Base-by-base conservation (phyloP, 2,329 filamentous ascomycete genomes). In the Colletotrichum sp. region DNA sequence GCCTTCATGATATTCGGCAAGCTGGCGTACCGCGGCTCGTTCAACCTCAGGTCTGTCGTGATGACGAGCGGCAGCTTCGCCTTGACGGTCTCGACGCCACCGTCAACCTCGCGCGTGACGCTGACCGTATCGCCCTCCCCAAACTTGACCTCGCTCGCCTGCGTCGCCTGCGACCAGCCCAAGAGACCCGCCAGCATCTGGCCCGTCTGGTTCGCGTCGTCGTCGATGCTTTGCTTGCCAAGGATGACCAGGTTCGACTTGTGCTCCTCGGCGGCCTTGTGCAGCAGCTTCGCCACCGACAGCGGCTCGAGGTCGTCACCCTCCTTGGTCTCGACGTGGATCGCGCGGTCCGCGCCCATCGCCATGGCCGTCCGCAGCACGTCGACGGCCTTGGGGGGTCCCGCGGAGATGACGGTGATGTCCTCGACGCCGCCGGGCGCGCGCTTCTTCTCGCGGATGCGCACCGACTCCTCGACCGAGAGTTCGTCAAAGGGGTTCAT, bases 1-100 rank as follows among this genome's bases (percentile, higher is more conserved):
- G 97, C 97, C 93, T 98, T 99, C 97, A 99, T 99, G 79, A 99
- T 98, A 84, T 98, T 98, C 66, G 96, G 96, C 91, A 99, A 85
- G 85, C 93, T 98, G 26, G 96, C 97, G 85, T 98, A 99, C 78
- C 97, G 90, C 75, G 97, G 97, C 91, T 97, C 95, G 83, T 99
- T 99, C 84, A 99, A 88, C 68, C 97, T 89, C 87, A 99, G 85
- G 88, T 99, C 97, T 77, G 97, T 98, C 77, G 97, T 99, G 80
- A 99, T 94, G 68, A 99, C 88, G 93, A 98, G 93, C 1, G 97
- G 97, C 85, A 99, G 87, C 88, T 94, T 95, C 2, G 95, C 93
- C 84, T 90, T 91, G 71, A 99, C 88, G 77, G 96, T 98, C 90
- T 98, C 97, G 48, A 95, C 94, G 79, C 97, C 97, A 12, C 97